These are phyloP conservation scores for Solanum pimpinellifolium DNA, from an alignment of 257 asterid species.

Conservation along the genomic window DNA sequence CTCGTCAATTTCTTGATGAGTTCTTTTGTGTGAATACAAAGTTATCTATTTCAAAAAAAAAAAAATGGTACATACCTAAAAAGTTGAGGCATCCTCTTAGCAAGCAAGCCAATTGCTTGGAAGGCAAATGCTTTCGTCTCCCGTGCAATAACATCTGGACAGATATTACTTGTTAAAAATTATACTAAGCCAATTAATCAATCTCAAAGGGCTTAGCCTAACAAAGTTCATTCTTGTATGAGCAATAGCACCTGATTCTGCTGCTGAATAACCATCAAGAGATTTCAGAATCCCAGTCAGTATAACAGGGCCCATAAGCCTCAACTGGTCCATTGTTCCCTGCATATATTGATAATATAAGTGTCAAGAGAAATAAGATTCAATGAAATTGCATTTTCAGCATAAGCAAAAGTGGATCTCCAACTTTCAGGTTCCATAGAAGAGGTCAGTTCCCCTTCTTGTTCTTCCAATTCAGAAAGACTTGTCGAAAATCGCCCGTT, in stretches of 20 bases:
- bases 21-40: too few relatives aligned
- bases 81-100: slow-evolving; percentile 92
- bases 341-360: slow-evolving; percentile 16
- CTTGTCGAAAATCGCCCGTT: neutral
- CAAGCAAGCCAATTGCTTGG: slow-evolving; percentile 95
- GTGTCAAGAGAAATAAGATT: neutral
- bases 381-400: neutral
- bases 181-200: neutral
- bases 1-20: too few relatives aligned
- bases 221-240: slow-evolving; percentile 1
- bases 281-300: slow-evolving; percentile 67
- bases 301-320: slow-evolving; percentile 90
- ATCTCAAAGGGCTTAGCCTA: neutral
- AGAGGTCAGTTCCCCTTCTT: neutral
- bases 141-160: slow-evolving; percentile 64
- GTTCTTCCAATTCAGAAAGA: neutral
- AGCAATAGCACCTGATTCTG: slow-evolving; percentile 52
- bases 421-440: neutral
- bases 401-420: neutral
- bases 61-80: slow-evolving; percentile 41
- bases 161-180: slow-evolving; percentile 1
- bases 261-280: slow-evolving; percentile 54
- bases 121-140: slow-evolving; percentile 77
- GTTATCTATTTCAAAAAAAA: neutral
- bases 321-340: slow-evolving; percentile 81